Conservation (phyloP, 2,329 filamentous ascomycete species). For the Lithohypha guttulata region DNA sequence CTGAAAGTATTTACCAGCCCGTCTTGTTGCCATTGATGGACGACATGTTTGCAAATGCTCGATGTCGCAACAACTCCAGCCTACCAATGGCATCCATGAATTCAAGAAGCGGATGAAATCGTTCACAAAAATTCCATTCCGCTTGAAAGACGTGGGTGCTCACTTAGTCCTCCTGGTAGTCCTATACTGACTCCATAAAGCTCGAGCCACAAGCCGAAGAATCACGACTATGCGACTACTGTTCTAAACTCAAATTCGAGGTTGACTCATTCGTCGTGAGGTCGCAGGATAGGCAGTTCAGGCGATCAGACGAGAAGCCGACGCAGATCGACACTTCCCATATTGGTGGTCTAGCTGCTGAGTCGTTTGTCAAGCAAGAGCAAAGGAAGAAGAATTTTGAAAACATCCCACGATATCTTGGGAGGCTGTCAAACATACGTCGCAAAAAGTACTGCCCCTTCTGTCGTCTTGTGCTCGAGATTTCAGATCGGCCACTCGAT, state of each 20-base stretch:
- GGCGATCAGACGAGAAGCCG: constrained; percentile 7
- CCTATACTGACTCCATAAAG: constrained; percentile 2
- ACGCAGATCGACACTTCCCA: not conserved
- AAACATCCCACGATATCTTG: constrained; percentile 18
- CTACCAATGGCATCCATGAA: not conserved
- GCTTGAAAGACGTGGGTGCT: constrained; percentile 12
- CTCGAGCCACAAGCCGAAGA: constrained; percentile 11
- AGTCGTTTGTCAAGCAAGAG: constrained; percentile 2
- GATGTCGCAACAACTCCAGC: constrained; percentile 4
- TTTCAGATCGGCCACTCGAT: constrained; percentile 20
- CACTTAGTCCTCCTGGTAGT: too few species aligned
- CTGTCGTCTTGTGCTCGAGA: constrained; percentile 20
- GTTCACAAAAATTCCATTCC: constrained; percentile 16
- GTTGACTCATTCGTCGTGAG: constrained; percentile 19
- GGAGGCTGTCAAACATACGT: constrained; percentile 18
- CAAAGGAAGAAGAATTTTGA: constrained; percentile 7
- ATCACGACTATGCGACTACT: constrained; percentile 20
- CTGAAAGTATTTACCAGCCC: too few species aligned
- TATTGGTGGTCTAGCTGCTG: not conserved
- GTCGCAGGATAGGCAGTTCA: constrained; percentile 11
- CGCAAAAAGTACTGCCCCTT: constrained; percentile 18
- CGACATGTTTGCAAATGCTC: constrained; percentile 3
- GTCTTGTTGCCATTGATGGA: too few species aligned
- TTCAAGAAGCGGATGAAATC: constrained; percentile 18
- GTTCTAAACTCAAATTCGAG: constrained; percentile 16